Evolutionary conservation across 1,139 yeast species (phyloP), one percentile per base, ranked within the genome.

Genomic region (Zygosaccharomyces sapae): DNA sequence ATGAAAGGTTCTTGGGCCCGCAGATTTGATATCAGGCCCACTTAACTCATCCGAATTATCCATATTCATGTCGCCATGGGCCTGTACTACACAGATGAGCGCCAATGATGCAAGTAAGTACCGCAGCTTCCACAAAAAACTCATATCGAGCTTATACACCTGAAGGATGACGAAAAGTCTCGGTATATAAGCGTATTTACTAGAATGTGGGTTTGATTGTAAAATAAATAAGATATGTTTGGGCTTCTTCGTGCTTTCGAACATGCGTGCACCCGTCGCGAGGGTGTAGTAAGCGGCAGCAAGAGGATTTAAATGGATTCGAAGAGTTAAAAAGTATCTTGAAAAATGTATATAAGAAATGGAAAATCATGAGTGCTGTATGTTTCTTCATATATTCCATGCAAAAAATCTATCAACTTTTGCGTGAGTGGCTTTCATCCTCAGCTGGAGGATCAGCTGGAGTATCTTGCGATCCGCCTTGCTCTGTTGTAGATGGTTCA

Each of bases 1-100:
- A 61, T 83, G 90, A 62, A 81, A 73, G 0, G 83, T 68, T 56
- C 79, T 80, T 9, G 80, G 70, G 2, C 70, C 73, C 12, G 82
- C 75, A 50, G 78, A 70, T 7, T 59, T 58, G 38, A 67, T 67
- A 29, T 68, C 59, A 20, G 70, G 71, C 19, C 61, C 57, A 1
- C 69, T 59, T 37, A 51, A 63, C 6, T 57, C 66, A 2, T 53
- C 57, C 2, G 56, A 57, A 30, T 55, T 53, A 44, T 59, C 65
- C 56, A 61, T 58, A 12, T 59, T 63, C 70, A 63, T 65, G 27
- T 51, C 59, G 48, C 33, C 40, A 9, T 46, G 46, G n/a, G 41
- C 40, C 25, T 19, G 44, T 12, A 37, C 35, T 6, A 44, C 16
- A n/a, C 24, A 41, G 6, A 22, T 1, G 16, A 29, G 9, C 31